Evolutionary conservation across 768 basidiomycete species (phyloP), one percentile per base, ranked within the genome.

Genomic region (Psilocybe cubensis): DNA sequence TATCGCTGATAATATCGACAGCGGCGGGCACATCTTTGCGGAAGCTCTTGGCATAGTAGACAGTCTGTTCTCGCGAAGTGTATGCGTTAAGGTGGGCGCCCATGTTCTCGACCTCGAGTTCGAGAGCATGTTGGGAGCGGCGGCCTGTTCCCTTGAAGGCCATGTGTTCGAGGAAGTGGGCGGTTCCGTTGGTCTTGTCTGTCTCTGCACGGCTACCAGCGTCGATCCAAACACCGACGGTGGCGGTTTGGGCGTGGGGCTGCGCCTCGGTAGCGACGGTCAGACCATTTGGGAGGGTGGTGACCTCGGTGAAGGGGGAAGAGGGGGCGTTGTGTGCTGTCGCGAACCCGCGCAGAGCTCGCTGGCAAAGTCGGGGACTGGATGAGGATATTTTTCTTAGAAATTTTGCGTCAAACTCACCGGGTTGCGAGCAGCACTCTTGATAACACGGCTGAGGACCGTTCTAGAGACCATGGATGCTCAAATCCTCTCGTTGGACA

Each of bases 201-300:
- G 91, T 96, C 83, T 99, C 97, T 57, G 95, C 96, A 54, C 97
- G 86, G 62, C 93, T 95, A 62, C 97, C 97, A 57, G 97, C 96
- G 72, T 98, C 96, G 67, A 99, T 96, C 95, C 95, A 99, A 58
- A 98, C 90, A 61, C 97, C 97, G 31, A 98, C 94, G n/a, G 96
- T 99, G 6, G 96, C 95, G 0, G 97, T 98, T 76, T 96, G 91
- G 3, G 94, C 89, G 71, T 92, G 89, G 4, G 92, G 83, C 59
- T 94, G 91, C 7, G 91, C 77, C 74, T 96, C 94, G 1, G 95
- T 96, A 47, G 96, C 96, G 63, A 99, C 88, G 11, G 94, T 96
- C 56, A 99, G 80, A 59, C 97, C 97, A 79, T 97, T 98, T 12
- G 92, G 80, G 53, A 99, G 89, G 4, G 94, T 96, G 24, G 95